Conservation (phyloP, 805 yeast genomes). For the Scheffersomyces amazonensis region DNA sequence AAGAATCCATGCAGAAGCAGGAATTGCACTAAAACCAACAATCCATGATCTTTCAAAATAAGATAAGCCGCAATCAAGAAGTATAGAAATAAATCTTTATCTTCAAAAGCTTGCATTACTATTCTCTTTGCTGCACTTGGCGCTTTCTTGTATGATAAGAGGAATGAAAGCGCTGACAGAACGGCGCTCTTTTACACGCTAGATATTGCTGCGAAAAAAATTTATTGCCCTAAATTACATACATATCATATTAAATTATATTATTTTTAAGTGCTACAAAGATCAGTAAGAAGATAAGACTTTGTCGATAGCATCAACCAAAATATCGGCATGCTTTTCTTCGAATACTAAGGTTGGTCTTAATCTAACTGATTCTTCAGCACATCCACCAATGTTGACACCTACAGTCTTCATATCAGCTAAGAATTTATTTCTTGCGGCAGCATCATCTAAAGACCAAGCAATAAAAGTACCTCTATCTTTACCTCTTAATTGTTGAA, state of each 20-base stretch:
- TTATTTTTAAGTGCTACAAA: too few relatives aligned
- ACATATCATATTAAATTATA: too few relatives aligned
- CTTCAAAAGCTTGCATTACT: slow-evolving; percentile 11
- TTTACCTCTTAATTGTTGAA: slow-evolving; percentile 68
- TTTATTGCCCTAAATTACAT: too few relatives aligned
- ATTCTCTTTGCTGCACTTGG: too few relatives aligned
- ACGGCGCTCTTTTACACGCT: too few relatives aligned
- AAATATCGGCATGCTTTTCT: slow-evolving; percentile 73
- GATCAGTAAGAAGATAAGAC: slow-evolving; percentile 35
- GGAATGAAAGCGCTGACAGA: too few relatives aligned
- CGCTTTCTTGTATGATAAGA: too few relatives aligned
- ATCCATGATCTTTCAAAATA: slow-evolving; percentile 20
- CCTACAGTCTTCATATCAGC: slow-evolving; percentile 60
- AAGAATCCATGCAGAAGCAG: slow-evolving; percentile 7
- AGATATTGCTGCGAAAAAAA: too few relatives aligned
- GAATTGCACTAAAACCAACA: slow-evolving; percentile 13
- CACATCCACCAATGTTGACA: slow-evolving; percentile 84
- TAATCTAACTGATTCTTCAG: slow-evolving; percentile 71
- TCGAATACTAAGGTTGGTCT: slow-evolving; percentile 80
- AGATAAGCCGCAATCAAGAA: slow-evolving; percentile 14
- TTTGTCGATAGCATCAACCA: slow-evolving; percentile 43
- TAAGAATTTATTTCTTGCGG: slow-evolving; percentile 61
- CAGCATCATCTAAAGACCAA: slow-evolving; percentile 60
- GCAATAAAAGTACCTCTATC: slow-evolving; percentile 78
- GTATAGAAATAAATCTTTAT: slow-evolving; percentile 20